phyloP scores from a whole-genome alignment of 2,329 filamentous ascomycete species.

The Balansia obtecta region DNA sequence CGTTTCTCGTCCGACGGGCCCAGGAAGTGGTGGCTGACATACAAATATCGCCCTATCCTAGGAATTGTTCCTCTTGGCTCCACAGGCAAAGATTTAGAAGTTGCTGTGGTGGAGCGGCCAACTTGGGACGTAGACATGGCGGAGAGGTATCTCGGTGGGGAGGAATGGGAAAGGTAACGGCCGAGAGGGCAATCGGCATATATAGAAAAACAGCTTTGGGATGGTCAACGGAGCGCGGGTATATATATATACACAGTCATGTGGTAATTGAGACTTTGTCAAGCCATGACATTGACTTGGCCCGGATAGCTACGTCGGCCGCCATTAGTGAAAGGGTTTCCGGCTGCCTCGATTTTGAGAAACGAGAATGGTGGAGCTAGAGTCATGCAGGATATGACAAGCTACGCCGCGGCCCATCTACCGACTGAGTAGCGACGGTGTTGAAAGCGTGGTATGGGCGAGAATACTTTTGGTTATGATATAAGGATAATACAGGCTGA shows the following conservation, averaged over 20 bases:
- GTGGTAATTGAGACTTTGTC: not conserved
- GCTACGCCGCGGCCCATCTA: too few relatives aligned
- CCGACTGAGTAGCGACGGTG: too few relatives aligned
- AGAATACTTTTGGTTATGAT: too few relatives aligned
- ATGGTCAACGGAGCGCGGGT: not conserved
- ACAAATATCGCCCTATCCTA: constrained; percentile 89
- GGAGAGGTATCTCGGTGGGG: constrained; percentile 52
- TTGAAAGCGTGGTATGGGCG: too few relatives aligned
- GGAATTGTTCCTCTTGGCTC: constrained; percentile 44
- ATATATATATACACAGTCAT: not conserved
- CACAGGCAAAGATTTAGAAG: constrained; percentile 46
- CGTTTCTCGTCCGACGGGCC: constrained; percentile 14
- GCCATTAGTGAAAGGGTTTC: not conserved
- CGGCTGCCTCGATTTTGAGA: too few relatives aligned
- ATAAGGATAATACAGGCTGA: too few relatives aligned
- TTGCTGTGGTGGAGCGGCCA: constrained; percentile 79
- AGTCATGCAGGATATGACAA: too few relatives aligned
- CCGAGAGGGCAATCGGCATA: too few relatives aligned
- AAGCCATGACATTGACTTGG: not conserved
- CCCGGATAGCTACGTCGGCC: not conserved
- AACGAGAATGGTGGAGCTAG: too few relatives aligned
- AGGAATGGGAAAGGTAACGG: constrained; percentile 34
- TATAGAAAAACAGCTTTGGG: not conserved
- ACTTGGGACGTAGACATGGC: constrained; percentile 71
- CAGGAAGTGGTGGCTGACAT: constrained; percentile 61